Percentiles rank a stretch among this genome's conserved stretches.
Conservation (phyloP, 345 rosid species). For the Salix brachista region DNA sequence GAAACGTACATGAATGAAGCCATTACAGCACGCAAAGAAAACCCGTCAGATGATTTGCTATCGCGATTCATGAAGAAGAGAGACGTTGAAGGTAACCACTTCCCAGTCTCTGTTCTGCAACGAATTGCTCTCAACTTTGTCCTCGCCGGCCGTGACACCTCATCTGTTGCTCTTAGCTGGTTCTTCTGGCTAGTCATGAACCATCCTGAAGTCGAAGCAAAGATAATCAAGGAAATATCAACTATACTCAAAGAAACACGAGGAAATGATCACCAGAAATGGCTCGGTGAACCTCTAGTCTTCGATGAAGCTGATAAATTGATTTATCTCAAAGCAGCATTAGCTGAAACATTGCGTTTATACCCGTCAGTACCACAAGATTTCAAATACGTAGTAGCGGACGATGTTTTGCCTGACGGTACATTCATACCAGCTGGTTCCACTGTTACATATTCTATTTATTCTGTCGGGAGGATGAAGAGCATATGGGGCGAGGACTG, state of each 20-base stretch:
- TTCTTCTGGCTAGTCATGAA: constrained; percentile 91
- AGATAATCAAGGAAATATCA: constrained; percentile 59
- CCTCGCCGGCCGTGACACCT: constrained; percentile 90
- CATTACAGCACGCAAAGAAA: constrained; percentile 51
- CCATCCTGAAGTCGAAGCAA: constrained; percentile 53
- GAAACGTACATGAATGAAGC: constrained; percentile 72
- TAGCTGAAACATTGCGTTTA: constrained; percentile 80
- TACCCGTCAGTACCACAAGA: constrained; percentile 92
- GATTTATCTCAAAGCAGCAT: constrained; percentile 74
- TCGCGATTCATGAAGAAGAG: constrained; percentile 76
- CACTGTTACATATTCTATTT: constrained; percentile 80
- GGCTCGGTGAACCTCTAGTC: constrained; percentile 65
- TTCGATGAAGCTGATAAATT: constrained; percentile 80
- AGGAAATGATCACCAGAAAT: constrained; percentile 48
- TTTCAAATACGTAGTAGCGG: constrained; percentile 66
- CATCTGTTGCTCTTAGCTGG: constrained; percentile 92
- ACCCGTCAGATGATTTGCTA: constrained; percentile 80
- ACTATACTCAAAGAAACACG: constrained; percentile 59
- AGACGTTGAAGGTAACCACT: constrained; percentile 59
- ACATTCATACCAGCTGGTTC: constrained; percentile 77
- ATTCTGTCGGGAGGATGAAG: constrained; percentile 85
- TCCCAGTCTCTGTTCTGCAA: constrained; percentile 58
- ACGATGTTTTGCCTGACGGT: constrained; percentile 77
- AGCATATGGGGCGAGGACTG: constrained; percentile 91
- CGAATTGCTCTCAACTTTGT: constrained; percentile 86